Percentiles rank a stretch among this genome's conserved stretches.
Evolutionary conservation across 2,329 filamentous ascomycete genomes (phyloP).

Genomic region (Aspergillus sp.): DNA sequence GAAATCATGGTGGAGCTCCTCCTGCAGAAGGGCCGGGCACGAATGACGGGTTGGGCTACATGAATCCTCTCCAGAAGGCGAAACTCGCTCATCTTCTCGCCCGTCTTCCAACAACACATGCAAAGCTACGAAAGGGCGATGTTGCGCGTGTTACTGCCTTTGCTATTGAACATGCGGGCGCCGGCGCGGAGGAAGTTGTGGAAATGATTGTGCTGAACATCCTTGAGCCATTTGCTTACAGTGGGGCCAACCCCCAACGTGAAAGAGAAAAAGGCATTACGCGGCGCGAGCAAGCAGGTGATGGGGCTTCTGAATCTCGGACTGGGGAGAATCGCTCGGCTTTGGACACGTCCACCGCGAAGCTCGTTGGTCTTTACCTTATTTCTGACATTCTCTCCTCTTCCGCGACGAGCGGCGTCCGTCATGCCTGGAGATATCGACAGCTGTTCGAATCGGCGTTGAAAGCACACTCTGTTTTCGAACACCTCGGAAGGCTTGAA

Average conservation of each 20-base stretch:
- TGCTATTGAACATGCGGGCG: constrained; percentile 80
- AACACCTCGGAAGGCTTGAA: constrained; percentile 69
- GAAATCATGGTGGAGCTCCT: constrained; percentile 42
- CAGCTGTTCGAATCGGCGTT: constrained; percentile 75
- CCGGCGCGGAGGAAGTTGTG: constrained; percentile 87
- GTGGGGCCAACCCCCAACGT: constrained; percentile 62
- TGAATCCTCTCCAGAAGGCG: constrained; percentile 80
- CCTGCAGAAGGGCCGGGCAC: constrained; percentile 37
- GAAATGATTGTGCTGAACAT: constrained; percentile 82
- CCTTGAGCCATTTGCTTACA: constrained; percentile 70
- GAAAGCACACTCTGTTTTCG: constrained; percentile 67
- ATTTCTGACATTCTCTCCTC: constrained; percentile 77
- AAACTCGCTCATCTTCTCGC: constrained; percentile 82
- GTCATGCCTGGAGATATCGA: constrained; percentile 83
- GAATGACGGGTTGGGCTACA: constrained; percentile 59
- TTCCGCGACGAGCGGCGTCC: constrained; percentile 70
- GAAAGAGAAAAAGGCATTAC: constrained; percentile 28
- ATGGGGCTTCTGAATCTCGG: constrained; percentile 29
- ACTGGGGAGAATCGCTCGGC: constrained; percentile 33
- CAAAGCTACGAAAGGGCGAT: constrained; percentile 76
- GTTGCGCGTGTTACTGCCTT: constrained; percentile 83
- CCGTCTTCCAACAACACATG: constrained; percentile 71
- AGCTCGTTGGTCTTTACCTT: constrained; percentile 77
- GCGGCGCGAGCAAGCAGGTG: constrained; percentile 29
- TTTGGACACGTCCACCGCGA: constrained; percentile 67